A percentile compares a stretch with the other conserved stretches of the same genome.
phyloP scores from a whole-genome alignment of 2,329 filamentous ascomycete genomes.

The Xylariales sp. region DNA sequence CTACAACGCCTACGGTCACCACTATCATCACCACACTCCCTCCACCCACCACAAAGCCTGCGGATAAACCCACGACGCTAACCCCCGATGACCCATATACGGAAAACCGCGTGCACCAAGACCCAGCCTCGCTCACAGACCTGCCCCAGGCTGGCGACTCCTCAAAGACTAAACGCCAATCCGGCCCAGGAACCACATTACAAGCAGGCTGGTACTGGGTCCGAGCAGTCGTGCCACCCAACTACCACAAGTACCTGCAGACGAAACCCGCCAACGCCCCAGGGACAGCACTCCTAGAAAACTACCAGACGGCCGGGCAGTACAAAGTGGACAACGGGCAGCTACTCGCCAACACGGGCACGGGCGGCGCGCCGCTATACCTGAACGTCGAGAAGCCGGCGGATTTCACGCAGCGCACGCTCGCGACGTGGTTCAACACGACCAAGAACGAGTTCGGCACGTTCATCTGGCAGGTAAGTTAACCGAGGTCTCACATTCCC shows the following conservation, averaged over 20 bases:
- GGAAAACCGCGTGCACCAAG: conserved; percentile 19
- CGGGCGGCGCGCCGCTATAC: conserved; percentile 55
- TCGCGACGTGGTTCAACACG: conserved; percentile 63
- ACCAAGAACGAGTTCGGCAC: conserved; percentile 65
- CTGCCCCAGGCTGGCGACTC: background rate
- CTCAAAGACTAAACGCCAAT: conserved; percentile 25
- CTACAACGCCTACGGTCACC: conserved; percentile 10
- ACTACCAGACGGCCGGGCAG: conserved; percentile 62
- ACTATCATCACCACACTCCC: conserved; percentile 30
- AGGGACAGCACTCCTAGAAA: conserved; percentile 60
- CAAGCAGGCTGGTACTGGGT: conserved; percentile 67
- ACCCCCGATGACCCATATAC: conserved; percentile 29
- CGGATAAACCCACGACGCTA: conserved; percentile 8
- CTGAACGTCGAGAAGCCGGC: conserved; percentile 60
- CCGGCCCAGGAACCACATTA: conserved; percentile 52
- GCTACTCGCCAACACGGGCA: conserved; percentile 59
- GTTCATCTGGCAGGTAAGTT: conserved; percentile 60
- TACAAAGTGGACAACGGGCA: conserved; percentile 67
- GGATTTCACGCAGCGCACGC: conserved; percentile 58
- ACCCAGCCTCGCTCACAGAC: background rate
- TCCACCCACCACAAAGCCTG: conserved; percentile 11
- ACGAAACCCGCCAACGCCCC: conserved; percentile 57
- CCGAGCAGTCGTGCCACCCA: conserved; percentile 66
- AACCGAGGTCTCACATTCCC: background rate
- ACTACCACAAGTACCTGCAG: conserved; percentile 68